Base-by-base conservation (phyloP, 208 protist genomes). In the Leishmania tropica region DNA sequence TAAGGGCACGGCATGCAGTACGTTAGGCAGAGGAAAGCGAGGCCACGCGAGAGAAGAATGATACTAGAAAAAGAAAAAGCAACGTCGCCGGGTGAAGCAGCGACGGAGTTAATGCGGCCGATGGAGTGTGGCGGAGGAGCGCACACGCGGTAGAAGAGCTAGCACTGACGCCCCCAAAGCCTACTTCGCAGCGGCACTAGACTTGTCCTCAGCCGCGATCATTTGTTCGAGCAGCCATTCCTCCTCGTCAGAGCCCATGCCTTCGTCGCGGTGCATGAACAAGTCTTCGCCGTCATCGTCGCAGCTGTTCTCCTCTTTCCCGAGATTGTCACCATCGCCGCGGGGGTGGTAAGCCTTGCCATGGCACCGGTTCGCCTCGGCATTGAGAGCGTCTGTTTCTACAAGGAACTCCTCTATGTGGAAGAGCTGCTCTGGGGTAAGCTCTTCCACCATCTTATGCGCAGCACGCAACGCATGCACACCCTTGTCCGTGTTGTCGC, bases 161-260 rank as follows among this genome's bases (percentile, higher is more conserved):
- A n/a, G 31, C 15, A 19, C 60, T 13, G 47, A 37, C 19, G 35
- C 24, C 31, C 8, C 3, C 17, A 37, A 76, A 62, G 19, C n/a
- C 51, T 76, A 76, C 51, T 76, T 58, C 8, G 53, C 47, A 47
- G 47, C 51, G 56, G 51, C 42, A 31, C 53, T 53, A 3, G 40
- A n/a, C 47, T 68, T 51, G 3, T 62, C 78, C 1, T 45, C 56
- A 17, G 81, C 47, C 19, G 17, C 53, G 84, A 97, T 86, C 92
- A 97, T 96, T 85, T 97, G 94, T 76, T 97, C 80, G 54, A 97
- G 79, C 5, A 97, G 75, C 92, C 94, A 97, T 73, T 83, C 94
- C 83, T 97, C 92, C 82, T 97, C 92, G 40, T 96, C 94, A 7
- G 85, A 62, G 10, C 85, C 77, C 80, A 97, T 90, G 45, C 77